Conservation (phyloP, 345 rosid genomes). For the Punica granatum region DNA sequence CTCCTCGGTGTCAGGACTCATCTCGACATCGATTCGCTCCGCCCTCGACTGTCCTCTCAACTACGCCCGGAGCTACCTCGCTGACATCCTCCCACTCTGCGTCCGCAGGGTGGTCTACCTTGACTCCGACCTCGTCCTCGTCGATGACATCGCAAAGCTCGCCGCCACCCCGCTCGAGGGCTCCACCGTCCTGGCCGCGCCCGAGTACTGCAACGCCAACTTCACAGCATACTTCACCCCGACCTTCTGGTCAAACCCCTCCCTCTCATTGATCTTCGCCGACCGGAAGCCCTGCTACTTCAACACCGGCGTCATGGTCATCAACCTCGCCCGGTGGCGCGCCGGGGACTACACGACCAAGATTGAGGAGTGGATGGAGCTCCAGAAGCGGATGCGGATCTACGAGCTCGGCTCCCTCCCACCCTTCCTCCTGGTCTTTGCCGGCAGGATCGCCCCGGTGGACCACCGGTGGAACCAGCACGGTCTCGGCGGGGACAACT, state of each 20-base stretch:
- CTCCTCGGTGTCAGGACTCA: slow-evolving; percentile 32
- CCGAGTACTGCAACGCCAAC: slow-evolving; percentile 41
- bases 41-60: slow-evolving; percentile 47
- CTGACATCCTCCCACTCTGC: slow-evolving; percentile 28
- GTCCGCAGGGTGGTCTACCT: slow-evolving; percentile 43
- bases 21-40: slow-evolving; percentile 42
- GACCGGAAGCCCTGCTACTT: slow-evolving; percentile 34
- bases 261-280: slow-evolving; percentile 29
- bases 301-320: slow-evolving; percentile 50
- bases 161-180: slow-evolving; percentile 32
- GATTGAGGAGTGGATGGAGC: slow-evolving; percentile 50
- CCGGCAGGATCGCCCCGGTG: slow-evolving; percentile 34
- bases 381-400: slow-evolving; percentile 41
- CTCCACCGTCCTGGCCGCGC: slow-evolving; percentile 32
- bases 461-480: slow-evolving; percentile 53
- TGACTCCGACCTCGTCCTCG: slow-evolving; percentile 41
- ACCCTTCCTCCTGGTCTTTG: slow-evolving; percentile 41
- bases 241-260: slow-evolving; percentile 39
- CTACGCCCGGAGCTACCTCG: slow-evolving; percentile 43
- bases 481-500: slow-evolving; percentile 32
- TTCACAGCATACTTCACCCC: slow-evolving; percentile 43
- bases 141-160: slow-evolving; percentile 41
- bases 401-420: slow-evolving; percentile 48
- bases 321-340: slow-evolving; percentile 42
- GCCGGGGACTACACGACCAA: slow-evolving; percentile 29